phyloP scores from a whole-genome alignment of 2,329 filamentous ascomycete genomes.

The Cladosporium austrohemisphaericum region DNA sequence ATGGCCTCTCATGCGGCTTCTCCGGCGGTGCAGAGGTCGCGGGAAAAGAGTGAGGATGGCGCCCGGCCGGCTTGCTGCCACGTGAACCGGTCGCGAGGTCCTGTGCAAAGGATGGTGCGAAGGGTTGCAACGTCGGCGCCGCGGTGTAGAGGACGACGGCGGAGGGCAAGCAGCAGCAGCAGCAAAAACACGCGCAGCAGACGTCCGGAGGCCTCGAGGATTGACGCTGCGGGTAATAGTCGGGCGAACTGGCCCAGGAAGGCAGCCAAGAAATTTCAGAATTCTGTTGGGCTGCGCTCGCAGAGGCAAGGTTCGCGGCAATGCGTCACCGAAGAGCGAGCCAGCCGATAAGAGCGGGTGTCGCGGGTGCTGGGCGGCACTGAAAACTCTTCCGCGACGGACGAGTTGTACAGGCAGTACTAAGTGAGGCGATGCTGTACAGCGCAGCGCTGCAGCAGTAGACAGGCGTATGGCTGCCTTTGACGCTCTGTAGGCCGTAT shows the following conservation, averaged over 20 bases:
- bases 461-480: conserved; percentile 2
- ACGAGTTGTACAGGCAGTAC: too few species aligned
- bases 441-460: too few species aligned
- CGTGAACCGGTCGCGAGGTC: conserved; percentile 10
- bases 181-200: not conserved
- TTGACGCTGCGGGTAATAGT: not conserved
- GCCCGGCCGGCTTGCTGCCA: conserved; percentile 12
- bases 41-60: not conserved
- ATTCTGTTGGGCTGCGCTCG: conserved; percentile 2
- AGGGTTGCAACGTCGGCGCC: conserved; percentile 2
- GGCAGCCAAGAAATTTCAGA: conserved; percentile 5
- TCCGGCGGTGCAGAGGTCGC: conserved; percentile 9
- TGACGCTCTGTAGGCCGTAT: not conserved
- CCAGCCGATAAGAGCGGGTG: not conserved
- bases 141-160: not conserved
- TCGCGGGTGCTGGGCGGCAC: not conserved
- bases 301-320: conserved; percentile 3
- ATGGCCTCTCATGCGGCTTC: conserved; percentile 17
- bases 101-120: conserved; percentile 9
- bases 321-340: conserved; percentile 3
- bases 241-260: conserved; percentile 1
- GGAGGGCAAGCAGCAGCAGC: not conserved
- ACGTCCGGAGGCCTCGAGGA: too few species aligned
- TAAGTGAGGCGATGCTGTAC: too few species aligned
- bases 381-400: too few species aligned